Base-by-base conservation (phyloP, 1,284 basidiomycete species). In the Coriolopsis trogii region DNA sequence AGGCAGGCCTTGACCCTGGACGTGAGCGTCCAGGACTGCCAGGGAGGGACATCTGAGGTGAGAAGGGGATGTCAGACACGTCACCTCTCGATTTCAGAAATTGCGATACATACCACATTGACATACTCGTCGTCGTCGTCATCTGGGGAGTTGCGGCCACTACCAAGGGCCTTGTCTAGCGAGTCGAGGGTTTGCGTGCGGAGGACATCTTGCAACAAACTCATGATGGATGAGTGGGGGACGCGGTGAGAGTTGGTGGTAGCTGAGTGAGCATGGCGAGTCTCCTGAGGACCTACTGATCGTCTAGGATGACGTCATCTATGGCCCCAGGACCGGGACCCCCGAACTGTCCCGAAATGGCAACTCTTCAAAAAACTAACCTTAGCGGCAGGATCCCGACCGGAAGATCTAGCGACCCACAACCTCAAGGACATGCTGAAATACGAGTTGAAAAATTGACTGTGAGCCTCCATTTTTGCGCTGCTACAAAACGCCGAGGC, bases 121-220 rank as follows among this genome's bases (percentile, higher is more conserved):
- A 91, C 81, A 53, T 87, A 74, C 65, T 91, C 89, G 58, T 91
- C 84, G 58, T 91, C 84, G 58, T 91, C 80, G 16, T 90, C 88
- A 58, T 91, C 84, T 55, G 69, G 57, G 43, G 68, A 63, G 13
- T 41, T 59, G 12, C 59, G 57, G 10, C 52, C 58, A 33, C 47
- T 61, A 53, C 45, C 71, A 37, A 78, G 71, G 49, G 71, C 70
- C 52, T 69, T 73, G 57, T 79, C 78, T 45, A 72, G 61, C 13
- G 71, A 70, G 50, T 83, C 80, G 45, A 78, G 70, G 5, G 77
- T 76, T 41, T 80, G 75, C 2, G 82, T 84, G 60, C 81, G 78
- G 55, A 91, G 75, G 38, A 91, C 82, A 67, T 79, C 87, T 66
- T 91, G 88, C 9, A 89, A 73, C 37, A 91, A 75, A 70, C 82